Percentiles rank a stretch among this genome's conserved stretches.
These are phyloP conservation scores for Trichoderma arundinaceum DNA, from an alignment of 2,329 filamentous ascomycete species.

Conservation along the genomic window DNA sequence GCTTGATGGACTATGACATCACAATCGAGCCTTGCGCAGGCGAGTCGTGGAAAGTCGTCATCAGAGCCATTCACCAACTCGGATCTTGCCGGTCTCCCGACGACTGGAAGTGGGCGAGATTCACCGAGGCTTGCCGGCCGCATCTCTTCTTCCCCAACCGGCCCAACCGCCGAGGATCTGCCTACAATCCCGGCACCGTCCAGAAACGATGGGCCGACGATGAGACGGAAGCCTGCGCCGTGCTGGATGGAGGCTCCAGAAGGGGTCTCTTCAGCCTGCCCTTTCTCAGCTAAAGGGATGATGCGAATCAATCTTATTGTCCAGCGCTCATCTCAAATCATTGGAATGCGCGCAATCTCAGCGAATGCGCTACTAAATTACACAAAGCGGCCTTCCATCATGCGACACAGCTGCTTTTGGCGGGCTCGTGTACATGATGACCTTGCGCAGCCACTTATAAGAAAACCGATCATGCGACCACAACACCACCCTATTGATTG, in stretches of 20 bases:
- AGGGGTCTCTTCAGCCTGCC: conserved; percentile 4
- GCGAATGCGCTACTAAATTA: too few species aligned
- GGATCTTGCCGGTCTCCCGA: conserved; percentile 36
- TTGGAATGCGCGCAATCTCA: background rate
- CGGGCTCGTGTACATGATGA: background rate
- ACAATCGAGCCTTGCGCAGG: conserved; percentile 30
- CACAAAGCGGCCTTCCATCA: background rate
- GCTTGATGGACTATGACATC: conserved; percentile 39
- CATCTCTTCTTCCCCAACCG: conserved; percentile 37
- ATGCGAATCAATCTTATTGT: background rate
- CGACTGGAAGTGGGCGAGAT: conserved; percentile 40
- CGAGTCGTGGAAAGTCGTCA: conserved; percentile 32
- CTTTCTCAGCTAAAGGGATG: conserved; percentile 1
- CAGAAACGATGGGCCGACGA: conserved; percentile 33
- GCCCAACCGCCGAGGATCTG: conserved; percentile 36
- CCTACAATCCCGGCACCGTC: conserved; percentile 33
- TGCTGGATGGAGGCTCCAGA: conserved; percentile 2
- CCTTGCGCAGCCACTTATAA: conserved; percentile 6
- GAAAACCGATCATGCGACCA: conserved; percentile 12
- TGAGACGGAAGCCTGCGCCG: conserved; percentile 17
- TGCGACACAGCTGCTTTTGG: background rate
- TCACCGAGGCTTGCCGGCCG: conserved; percentile 35
- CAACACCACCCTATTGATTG: background rate
- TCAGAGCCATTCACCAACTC: conserved; percentile 36
- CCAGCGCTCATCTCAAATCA: background rate